Conservation (phyloP, 495 filamentous ascomycete genomes). For the Elasticomyces elasticus region DNA sequence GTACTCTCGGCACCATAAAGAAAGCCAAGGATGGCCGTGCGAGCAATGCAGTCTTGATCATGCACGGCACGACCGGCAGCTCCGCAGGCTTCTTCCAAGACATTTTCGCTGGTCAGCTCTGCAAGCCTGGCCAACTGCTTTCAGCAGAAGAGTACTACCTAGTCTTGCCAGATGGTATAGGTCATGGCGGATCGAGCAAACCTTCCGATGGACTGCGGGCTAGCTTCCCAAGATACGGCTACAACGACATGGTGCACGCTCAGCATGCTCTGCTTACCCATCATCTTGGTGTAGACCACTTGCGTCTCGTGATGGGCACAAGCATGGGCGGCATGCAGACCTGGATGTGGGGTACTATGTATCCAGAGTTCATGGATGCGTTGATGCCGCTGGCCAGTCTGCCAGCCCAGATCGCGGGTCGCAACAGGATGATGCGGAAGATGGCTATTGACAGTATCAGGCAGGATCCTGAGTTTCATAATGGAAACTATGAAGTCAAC, state of each 20-base stretch:
- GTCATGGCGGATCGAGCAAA: neutral
- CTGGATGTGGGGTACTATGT: constrained; percentile 2
- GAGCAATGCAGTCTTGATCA: constrained; percentile 5
- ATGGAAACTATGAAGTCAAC: neutral
- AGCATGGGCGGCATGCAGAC: constrained; percentile 5
- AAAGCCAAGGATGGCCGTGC: neutral
- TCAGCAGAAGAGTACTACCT: constrained; percentile 4
- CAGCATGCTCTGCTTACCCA: neutral
- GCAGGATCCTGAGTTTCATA: neutral
- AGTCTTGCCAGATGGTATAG: constrained; percentile 3
- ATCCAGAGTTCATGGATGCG: constrained; percentile 7
- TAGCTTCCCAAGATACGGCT: neutral
- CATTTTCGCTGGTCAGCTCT: neutral
- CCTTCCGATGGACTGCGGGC: constrained; percentile 1
- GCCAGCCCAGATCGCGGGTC: constrained; percentile 1
- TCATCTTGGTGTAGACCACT: constrained; percentile 2
- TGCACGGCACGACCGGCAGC: constrained; percentile 4
- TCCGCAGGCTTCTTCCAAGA: neutral
- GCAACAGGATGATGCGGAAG: constrained; percentile 4
- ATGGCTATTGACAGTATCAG: constrained; percentile 1
- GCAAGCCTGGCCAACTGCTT: constrained; percentile 5
- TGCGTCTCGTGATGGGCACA: constrained; percentile 3
- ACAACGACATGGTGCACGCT: constrained; percentile 2
- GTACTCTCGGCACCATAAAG: neutral
- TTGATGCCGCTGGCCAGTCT: constrained; percentile 1